Evolutionary conservation across 129 eudicot species (phyloP), one percentile per base, ranked within the genome.

Genomic region (Tagetes patula): DNA sequence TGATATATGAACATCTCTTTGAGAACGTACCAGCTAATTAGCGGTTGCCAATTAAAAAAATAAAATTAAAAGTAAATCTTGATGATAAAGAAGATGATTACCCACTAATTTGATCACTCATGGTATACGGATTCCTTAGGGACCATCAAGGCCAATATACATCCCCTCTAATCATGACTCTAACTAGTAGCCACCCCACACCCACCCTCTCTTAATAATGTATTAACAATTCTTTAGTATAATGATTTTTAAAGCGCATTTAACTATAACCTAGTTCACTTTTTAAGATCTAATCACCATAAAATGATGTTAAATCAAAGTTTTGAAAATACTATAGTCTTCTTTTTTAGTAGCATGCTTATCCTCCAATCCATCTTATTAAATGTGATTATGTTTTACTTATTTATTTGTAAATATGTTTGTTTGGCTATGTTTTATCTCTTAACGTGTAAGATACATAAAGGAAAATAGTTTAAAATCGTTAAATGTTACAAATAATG

Each of bases 151-250:
- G 68, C 38, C 33, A 73, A 70, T 70, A 77, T 59, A 52, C 87
- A 69, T 73, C 42, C 64, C 11, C 7, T 65, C 59, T 78, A 82
- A 87, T 87, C 75, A 87, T 87, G 69, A 79, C 81, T 47, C 84
- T 79, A 82, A 42, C 88, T 46, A 64, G 67, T 36, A 61, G 67
- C 30, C 8, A 61, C 63, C 63, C 62, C 34, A 8, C 37, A 36
- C 66, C 66, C 40, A 37, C 66, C 63, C 74, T 67, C 31, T 62
- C 34, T 67, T 43, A 8, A 42, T 45, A 42, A 12, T 45, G 9
- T 45, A 36, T 30, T 45, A 61, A 33, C 6, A n/a, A 45, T 46
- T 14, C 59, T 43, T 73, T 73, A 5, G 13, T 12, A 20, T 50
- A 11, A 59, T 14, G 41, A 54, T 20, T 33, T 45, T 13, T 40